Conservation (phyloP, 805 yeast species). For the Starmerella bacillaris region DNA sequence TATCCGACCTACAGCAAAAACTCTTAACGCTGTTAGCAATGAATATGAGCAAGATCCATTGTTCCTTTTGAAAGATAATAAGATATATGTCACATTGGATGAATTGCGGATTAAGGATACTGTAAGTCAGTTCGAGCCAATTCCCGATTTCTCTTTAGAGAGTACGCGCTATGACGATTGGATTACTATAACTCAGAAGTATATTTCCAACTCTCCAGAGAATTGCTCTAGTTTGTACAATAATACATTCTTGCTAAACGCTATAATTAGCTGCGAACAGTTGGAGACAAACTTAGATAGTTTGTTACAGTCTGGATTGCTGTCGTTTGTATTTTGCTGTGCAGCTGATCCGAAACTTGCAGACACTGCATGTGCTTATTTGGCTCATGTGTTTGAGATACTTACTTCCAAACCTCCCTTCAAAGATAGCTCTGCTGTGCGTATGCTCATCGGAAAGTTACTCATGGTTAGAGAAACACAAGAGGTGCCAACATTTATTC, state of each 20-base stretch:
- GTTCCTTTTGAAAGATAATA: constrained; percentile 3
- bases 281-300: constrained; percentile 25
- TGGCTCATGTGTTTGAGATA: constrained; percentile 2
- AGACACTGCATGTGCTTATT: constrained; percentile 4
- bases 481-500: constrained; percentile 26
- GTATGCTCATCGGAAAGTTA: constrained; percentile 13
- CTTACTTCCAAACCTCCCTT: constrained; percentile 9
- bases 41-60: constrained; percentile 23
- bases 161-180: background rate
- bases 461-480: constrained; percentile 2
- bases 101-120: constrained; percentile 10
- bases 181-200: background rate
- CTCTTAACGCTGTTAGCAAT: constrained; percentile 25
- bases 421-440: constrained; percentile 15
- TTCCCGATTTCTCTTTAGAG: constrained; percentile 1
- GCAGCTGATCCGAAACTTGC: constrained; percentile 1
- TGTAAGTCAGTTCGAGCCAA: constrained; percentile 18
- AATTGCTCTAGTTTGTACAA: constrained; percentile 28
- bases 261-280: constrained; percentile 20
- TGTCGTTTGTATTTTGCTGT: constrained; percentile 10
- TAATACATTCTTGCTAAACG: constrained; percentile 47
- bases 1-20: constrained; percentile 23
- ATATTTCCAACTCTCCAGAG: constrained; percentile 1
- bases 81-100: constrained; percentile 14
- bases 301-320: constrained; percentile 22